Base-by-base conservation (phyloP, 1,284 basidiomycete genomes). In the Heterobasidion annosum region DNA sequence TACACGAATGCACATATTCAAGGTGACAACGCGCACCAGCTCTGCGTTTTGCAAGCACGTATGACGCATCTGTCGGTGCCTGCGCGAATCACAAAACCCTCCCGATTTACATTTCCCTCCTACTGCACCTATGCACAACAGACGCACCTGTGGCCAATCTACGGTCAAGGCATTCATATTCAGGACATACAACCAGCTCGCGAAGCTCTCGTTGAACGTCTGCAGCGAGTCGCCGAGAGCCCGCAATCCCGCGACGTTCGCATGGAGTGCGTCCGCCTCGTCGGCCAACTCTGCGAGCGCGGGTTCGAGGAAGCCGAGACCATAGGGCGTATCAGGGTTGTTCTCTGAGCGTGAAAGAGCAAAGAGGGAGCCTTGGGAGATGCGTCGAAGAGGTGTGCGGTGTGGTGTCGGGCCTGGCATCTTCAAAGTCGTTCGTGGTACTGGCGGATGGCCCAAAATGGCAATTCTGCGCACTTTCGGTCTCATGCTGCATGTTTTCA, bases 111-210 rank as follows among this genome's bases (percentile, higher is more conserved):
- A 42, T 18, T 54, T 50, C 43, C 54, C 40, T n/a, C 6, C 33
- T 35, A 15, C 12, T 10, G n/a, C 37, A n/a, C 8, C 5, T 19
- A 19, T 42, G 55, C 9, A 45, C 2, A 33, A 35, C 2, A 32
- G 1, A 64, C 79, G 56, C 61, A 88, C 91, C 77, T 95, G 88
- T 0, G 82, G 82, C 93, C 93, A 97, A 67, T 96, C 93, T 0
- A 87, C 85, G 33, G 93, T 94, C 59, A 95, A 81, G 1, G 92
- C 87, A 64, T 96, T 95, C 91, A 97, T 96, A 67, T 93, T 88
- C 79, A 97, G 83, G 9, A 88, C 85, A 67, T 94, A 95, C 16
- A 97, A 70, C 77, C 87, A 95, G 67, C 90, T 92, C 9, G 93
- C 88, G 65, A 98, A 98, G 43, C 85, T 85, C 67, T 98, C 94